Conservation (phyloP, 768 basidiomycete species). For the Pleurotus cornucopiae region DNA sequence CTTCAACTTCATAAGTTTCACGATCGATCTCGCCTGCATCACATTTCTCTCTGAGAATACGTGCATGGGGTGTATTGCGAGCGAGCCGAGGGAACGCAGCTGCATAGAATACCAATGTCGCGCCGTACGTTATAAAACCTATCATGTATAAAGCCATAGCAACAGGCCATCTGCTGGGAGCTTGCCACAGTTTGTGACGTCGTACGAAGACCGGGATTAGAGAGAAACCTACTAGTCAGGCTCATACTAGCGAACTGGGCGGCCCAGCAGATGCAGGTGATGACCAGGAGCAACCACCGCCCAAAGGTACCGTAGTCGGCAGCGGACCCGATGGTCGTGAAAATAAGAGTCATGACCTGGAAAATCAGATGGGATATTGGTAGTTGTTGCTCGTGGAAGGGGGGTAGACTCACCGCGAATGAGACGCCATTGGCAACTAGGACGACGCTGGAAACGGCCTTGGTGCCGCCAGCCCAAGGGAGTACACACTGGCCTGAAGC, state of each 20-base stretch:
- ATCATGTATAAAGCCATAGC: constrained; percentile 80
- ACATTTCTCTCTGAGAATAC: constrained; percentile 48
- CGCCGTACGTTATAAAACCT: constrained; percentile 75
- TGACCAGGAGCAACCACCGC: constrained; percentile 68
- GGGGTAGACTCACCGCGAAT: constrained; percentile 55
- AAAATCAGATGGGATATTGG: not conserved
- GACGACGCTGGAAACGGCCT: constrained; percentile 72
- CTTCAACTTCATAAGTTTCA: constrained; percentile 69
- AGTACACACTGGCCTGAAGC: constrained; percentile 75
- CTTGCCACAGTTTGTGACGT: constrained; percentile 25
- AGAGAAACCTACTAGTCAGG: constrained; percentile 50
- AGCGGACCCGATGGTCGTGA: constrained; percentile 74
- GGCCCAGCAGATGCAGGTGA: constrained; percentile 76
- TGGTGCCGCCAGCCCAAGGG: constrained; percentile 72
- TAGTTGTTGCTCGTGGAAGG: not conserved
- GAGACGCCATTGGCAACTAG: constrained; percentile 72
- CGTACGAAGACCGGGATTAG: not conserved
- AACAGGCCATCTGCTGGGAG: constrained; percentile 63
- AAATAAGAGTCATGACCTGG: constrained; percentile 74
- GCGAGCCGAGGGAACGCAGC: constrained; percentile 79
- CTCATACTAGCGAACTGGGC: constrained; percentile 77
- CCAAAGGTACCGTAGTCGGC: constrained; percentile 77
- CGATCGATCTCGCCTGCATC: constrained; percentile 54
- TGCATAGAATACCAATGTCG: constrained; percentile 77
- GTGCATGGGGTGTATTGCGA: constrained; percentile 66